phyloP scores from a whole-genome alignment of 2,329 filamentous ascomycete genomes.

The Talaromyces piceae region DNA sequence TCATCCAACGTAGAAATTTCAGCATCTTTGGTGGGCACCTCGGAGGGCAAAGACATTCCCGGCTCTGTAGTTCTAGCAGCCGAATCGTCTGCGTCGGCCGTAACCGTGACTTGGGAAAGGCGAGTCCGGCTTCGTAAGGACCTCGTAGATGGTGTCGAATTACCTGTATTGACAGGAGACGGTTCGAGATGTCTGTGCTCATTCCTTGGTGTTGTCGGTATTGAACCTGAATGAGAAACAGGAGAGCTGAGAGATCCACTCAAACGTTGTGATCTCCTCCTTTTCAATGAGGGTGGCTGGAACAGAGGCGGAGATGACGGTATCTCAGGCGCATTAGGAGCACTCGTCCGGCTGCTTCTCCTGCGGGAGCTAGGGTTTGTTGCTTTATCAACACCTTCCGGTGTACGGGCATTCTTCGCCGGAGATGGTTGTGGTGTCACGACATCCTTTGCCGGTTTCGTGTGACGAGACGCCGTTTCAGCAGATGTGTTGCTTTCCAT shows the following conservation, averaged over 20 bases:
- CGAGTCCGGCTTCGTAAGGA: not conserved
- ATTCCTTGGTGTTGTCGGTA: not conserved
- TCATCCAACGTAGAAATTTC: not conserved
- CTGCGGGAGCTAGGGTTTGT: conserved; percentile 1
- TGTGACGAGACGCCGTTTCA: not conserved
- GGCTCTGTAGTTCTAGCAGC: not conserved
- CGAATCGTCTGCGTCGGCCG: not conserved
- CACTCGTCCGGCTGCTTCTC: not conserved
- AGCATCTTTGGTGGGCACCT: not conserved
- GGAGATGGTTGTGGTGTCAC: conserved; percentile 9
- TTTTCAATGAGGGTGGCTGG: conserved; percentile 5
- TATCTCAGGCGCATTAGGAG: not conserved
- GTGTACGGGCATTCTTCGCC: conserved; percentile 3
- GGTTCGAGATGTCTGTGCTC: not conserved
- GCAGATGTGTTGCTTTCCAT: not conserved
- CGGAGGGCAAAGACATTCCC: not conserved
- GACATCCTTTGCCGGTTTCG: not conserved
- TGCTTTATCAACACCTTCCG: conserved; percentile 1
- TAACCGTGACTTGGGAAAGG: not conserved
- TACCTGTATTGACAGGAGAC: not conserved
- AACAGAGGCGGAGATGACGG: conserved; percentile 3
- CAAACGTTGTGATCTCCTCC: conserved; percentile 11
- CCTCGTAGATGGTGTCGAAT: not conserved
- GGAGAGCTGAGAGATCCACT: conserved; percentile 9
- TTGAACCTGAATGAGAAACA: not conserved